These are phyloP conservation scores for Groenewaldozyma auringiensis DNA, from an alignment of 1,139 yeast species.

Conservation along the genomic window DNA sequence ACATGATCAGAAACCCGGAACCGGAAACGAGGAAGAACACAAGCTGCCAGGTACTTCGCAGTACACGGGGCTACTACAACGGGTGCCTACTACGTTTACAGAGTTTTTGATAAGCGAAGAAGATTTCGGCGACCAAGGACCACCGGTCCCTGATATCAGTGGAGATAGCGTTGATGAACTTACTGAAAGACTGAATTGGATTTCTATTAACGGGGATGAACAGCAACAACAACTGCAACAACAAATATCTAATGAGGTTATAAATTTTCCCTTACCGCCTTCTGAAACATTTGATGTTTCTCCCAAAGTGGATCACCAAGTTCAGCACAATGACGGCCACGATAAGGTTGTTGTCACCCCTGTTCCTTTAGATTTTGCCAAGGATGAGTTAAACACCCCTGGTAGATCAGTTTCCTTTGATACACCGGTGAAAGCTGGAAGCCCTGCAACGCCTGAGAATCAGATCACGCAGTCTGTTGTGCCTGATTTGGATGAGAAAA, in stretches of 20 bases:
- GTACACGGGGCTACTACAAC: not conserved
- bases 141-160: not conserved
- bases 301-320: not conserved
- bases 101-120: not conserved
- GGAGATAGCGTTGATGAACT: not conserved
- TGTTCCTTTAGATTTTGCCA: not conserved
- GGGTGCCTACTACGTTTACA: not conserved
- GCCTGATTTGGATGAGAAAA: not conserved
- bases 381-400: not conserved
- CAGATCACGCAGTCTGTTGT: slow-evolving; percentile 5
- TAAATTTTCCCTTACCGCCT: not conserved
- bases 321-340: not conserved
- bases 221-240: not conserved
- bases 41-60: not conserved
- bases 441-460: slow-evolving; percentile 9
- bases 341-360: not conserved
- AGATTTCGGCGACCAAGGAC: not conserved
- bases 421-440: not conserved
- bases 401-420: not conserved
- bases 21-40: not conserved
- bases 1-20: too few relatives aligned
- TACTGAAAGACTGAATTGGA: not conserved
- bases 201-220: not conserved
- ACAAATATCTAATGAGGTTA: not conserved
- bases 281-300: not conserved